Percentiles rank a stretch among this genome's conserved stretches.
Conservation (phyloP, 768 basidiomycete genomes). For the Lentinula sp. region DNA sequence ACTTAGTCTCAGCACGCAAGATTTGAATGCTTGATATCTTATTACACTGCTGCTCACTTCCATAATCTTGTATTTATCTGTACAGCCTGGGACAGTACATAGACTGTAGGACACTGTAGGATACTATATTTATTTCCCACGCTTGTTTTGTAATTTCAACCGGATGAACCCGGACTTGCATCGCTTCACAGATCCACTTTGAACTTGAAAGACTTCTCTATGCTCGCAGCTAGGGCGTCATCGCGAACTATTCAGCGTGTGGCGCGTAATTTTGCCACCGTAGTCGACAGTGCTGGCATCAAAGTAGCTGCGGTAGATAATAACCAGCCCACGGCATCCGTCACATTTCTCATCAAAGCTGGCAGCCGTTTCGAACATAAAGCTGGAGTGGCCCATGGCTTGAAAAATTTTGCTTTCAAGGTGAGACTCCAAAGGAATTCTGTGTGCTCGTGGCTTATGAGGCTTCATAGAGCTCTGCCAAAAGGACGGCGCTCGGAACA, state of each 20-base stretch:
- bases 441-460: constrained; percentile 7
- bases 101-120: neutral
- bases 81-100: too few species aligned
- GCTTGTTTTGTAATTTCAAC: neutral
- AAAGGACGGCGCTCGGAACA: constrained; percentile 84
- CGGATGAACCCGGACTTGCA: neutral
- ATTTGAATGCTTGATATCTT: neutral
- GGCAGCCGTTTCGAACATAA: constrained; percentile 85
- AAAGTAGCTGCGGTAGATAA: constrained; percentile 84
- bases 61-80: too few species aligned
- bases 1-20: constrained; percentile 40
- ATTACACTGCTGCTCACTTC: neutral
- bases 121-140: neutral
- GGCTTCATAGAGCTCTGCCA: constrained; percentile 64
- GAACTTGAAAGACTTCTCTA: constrained; percentile 27
- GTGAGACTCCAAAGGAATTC: constrained; percentile 36
- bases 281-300: constrained; percentile 72
- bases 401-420: constrained; percentile 99
- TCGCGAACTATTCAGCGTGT: constrained; percentile 47
- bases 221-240: constrained; percentile 62
- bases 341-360: constrained; percentile 90
- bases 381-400: constrained; percentile 85
- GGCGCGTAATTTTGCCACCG: constrained; percentile 75
- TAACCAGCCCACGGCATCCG: constrained; percentile 75
- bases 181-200: constrained; percentile 12